These are phyloP conservation scores for Striga hermonthica DNA, from an alignment of 305 asterid genomes.

Conservation along the genomic window DNA sequence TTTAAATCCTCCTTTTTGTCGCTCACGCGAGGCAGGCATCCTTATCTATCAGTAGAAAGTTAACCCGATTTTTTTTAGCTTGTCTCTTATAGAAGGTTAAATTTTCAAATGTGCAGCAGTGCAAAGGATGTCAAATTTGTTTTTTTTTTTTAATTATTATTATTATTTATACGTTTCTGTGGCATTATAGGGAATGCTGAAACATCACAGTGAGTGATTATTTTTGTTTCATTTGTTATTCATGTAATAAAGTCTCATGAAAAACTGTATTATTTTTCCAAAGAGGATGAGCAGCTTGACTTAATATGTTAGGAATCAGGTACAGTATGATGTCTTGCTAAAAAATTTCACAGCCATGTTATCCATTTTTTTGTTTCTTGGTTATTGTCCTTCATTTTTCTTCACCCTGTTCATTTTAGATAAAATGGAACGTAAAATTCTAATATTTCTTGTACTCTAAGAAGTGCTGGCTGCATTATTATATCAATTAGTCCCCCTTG, in stretches of 20 bases:
- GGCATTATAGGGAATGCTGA: constrained; percentile 17
- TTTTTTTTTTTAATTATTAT: not conserved
- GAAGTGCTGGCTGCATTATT: constrained; percentile 9
- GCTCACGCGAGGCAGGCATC: constrained; percentile 20
- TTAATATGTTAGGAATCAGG: constrained; percentile 19
- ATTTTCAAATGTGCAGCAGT: constrained; percentile 4
- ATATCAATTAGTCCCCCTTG: constrained; percentile 16
- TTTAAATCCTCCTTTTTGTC: constrained; percentile 15
- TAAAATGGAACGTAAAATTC: not conserved
- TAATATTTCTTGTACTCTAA: constrained; percentile 5
- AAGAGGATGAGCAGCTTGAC: constrained; percentile 21
- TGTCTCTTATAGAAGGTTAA: constrained; percentile 13
- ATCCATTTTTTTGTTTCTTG: constrained; percentile 23
- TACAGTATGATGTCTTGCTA: constrained; percentile 11
- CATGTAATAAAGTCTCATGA: constrained; percentile 10
- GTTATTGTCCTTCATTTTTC: constrained; percentile 11
- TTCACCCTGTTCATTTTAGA: not conserved
- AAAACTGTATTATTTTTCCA: not conserved
- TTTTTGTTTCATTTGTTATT: constrained; percentile 18
- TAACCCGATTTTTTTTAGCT: constrained; percentile 15
- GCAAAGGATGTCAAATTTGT: constrained; percentile 11
- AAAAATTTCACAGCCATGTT: constrained; percentile 12
- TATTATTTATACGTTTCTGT: too few relatives aligned
- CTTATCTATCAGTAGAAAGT: constrained; percentile 23
- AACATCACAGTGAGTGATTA: constrained; percentile 1